Base-by-base conservation (phyloP, 768 basidiomycete genomes). In the Clavaria fumosa region DNA sequence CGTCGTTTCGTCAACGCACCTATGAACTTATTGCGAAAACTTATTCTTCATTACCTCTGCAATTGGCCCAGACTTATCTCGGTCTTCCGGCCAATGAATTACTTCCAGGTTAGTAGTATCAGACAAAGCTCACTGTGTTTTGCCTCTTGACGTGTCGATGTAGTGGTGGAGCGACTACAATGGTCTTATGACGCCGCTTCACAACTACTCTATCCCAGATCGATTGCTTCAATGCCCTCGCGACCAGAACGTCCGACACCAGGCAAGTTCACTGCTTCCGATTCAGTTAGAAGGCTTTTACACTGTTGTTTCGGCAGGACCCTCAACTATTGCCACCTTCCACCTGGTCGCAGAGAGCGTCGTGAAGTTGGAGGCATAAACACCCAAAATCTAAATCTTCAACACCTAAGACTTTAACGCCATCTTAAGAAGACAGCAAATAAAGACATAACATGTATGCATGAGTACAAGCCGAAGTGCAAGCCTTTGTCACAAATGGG, bases 1-100 rank as follows among this genome's bases (percentile, higher is more conserved):
- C 69, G 3, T 50, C 61, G 6, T 82, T 81, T 55, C 72, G 76
- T 31, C 48, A 49, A 39, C 63, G 71, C 42, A 75, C 73, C 0
- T 64, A 77, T 43, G 46, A 47, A 1, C 59, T 82, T 6, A 47
- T 82, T 15, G 66, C 72, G 6, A 69, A 63, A 46, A 76, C 75
- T n/a, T 82, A 79, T 53, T 65, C 69, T 2, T 72, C 75, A 1
- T 55, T 84, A 17, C 66, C 71, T 9, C 42, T 74, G 7, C 39
- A 63, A 2, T 59, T 75, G 3, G 74, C 71, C 9, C 64, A 71
- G 45, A 53, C 44, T 19, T 81, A 79, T 49, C 60, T 82, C 28
- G 73, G 75, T 17, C 53, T 72, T 42, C 41, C 54, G 5, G 42
- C 53, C 3, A 62, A 64, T 15, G 51, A 61, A 28, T 51, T 67